Percentiles rank a stretch among this genome's conserved stretches.
These are phyloP conservation scores for Candida sonorensis DNA, from an alignment of 805 yeast species.

Conservation along the genomic window DNA sequence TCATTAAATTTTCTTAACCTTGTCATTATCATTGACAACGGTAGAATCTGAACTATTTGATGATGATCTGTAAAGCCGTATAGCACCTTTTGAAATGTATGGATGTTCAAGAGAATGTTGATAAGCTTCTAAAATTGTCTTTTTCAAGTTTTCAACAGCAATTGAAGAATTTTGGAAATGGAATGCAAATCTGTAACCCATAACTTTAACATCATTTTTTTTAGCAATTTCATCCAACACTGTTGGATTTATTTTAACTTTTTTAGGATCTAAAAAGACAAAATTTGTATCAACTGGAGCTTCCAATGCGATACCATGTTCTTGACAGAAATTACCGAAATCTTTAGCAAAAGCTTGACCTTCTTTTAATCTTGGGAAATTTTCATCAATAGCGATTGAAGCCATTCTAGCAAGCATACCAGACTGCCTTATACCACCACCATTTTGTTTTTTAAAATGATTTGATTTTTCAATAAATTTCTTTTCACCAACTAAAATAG, in stretches of 20 bases:
- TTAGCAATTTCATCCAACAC: constrained; percentile 46
- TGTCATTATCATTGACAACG: constrained; percentile 8
- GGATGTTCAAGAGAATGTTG: constrained; percentile 49
- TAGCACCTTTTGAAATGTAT: constrained; percentile 38
- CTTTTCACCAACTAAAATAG: constrained; percentile 64
- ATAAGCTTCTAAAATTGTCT: constrained; percentile 48
- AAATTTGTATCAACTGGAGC: constrained; percentile 78
- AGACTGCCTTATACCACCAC: constrained; percentile 87
- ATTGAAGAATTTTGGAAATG: constrained; percentile 58
- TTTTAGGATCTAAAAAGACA: constrained; percentile 59
- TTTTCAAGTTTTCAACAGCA: constrained; percentile 48
- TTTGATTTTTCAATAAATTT: constrained; percentile 59
- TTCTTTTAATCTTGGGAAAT: constrained; percentile 45
- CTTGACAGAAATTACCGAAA: constrained; percentile 42
- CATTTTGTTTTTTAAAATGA: constrained; percentile 82
- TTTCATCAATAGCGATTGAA: constrained; percentile 60
- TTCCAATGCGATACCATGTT: constrained; percentile 49
- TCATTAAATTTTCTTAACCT: constrained; percentile 4
- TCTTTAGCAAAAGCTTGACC: constrained; percentile 45
- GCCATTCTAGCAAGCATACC: constrained; percentile 82
- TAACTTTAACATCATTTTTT: constrained; percentile 53
- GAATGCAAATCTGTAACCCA: constrained; percentile 75
- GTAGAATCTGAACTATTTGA: constrained; percentile 10
- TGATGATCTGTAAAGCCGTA: constrained; percentile 20
- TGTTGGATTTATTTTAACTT: constrained; percentile 45